These are phyloP conservation scores for Lanmaoa pseudosensibilis DNA, from an alignment of 768 basidiomycete species.

Conservation along the genomic window DNA sequence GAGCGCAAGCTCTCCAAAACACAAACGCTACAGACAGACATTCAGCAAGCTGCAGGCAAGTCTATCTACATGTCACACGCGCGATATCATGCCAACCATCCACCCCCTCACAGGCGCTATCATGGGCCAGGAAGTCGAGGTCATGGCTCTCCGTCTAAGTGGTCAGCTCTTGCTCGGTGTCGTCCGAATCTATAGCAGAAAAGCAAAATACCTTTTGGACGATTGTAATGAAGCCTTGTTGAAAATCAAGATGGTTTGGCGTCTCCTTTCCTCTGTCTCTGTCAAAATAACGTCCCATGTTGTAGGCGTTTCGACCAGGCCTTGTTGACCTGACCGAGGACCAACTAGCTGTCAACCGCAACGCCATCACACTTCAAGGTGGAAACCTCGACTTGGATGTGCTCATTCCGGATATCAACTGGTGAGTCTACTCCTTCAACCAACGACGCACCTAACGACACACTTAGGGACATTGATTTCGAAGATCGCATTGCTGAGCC, in stretches of 20 bases:
- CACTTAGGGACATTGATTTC: slow-evolving; percentile 73
- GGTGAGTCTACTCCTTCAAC: slow-evolving; percentile 43
- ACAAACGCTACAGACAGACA: slow-evolving; percentile 92
- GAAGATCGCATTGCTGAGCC: slow-evolving; percentile 60
- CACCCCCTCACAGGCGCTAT: slow-evolving; percentile 65
- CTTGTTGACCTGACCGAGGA: slow-evolving; percentile 96
- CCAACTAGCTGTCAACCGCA: slow-evolving; percentile 81
- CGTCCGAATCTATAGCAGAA: slow-evolving; percentile 95
- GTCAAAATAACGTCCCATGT: not conserved
- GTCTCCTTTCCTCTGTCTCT: not conserved
- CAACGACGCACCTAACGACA: slow-evolving; percentile 9
- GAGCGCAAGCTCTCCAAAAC: slow-evolving; percentile 96
- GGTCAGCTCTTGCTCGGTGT: slow-evolving; percentile 96
- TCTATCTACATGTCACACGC: not conserved
- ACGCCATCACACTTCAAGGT: slow-evolving; percentile 83
- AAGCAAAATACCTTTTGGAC: slow-evolving; percentile 95
- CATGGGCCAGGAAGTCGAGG: slow-evolving; percentile 87
- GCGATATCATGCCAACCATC: not conserved
- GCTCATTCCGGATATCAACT: slow-evolving; percentile 76
- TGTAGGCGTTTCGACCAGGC: slow-evolving; percentile 90
- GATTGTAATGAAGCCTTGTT: slow-evolving; percentile 96
- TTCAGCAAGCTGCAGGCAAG: slow-evolving; percentile 86
- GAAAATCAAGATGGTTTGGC: slow-evolving; percentile 86
- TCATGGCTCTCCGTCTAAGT: slow-evolving; percentile 94
- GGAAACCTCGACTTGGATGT: slow-evolving; percentile 79